phyloP scores from a whole-genome alignment of 495 filamentous ascomycete species.

The Barbatosphaeria neglecta region DNA sequence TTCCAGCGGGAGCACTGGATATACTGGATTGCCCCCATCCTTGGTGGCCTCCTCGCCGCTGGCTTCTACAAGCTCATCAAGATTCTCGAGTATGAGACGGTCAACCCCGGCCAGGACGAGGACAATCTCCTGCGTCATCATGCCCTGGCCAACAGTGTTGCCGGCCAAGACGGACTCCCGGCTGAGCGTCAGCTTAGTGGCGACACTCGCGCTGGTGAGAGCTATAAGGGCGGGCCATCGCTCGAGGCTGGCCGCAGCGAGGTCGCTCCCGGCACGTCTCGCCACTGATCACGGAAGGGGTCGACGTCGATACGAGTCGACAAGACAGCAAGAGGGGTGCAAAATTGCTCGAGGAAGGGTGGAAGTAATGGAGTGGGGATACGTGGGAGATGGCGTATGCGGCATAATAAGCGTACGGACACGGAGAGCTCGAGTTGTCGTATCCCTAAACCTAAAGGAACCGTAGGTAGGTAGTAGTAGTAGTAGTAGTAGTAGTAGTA shows the following conservation, averaged over 20 bases:
- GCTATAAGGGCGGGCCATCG: not conserved
- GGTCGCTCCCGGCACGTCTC: not conserved
- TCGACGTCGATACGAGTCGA: no score
- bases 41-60: constrained; percentile 49
- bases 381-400: no score
- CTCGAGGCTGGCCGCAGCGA: not conserved
- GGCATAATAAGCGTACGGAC: no score
- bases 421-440: no score
- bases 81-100: constrained; percentile 59
- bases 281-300: not conserved
- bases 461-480: no score
- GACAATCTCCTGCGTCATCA: constrained; percentile 5
- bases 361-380: not conserved
- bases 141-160: not conserved
- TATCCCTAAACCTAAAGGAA: no score
- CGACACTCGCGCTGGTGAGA: not conserved
- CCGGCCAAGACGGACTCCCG: not conserved
- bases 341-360: no score
- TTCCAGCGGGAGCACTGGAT: constrained; percentile 68
- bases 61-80: constrained; percentile 59
- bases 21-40: constrained; percentile 48
- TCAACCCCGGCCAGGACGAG: constrained; percentile 42
- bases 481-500: no score
- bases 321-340: no score
- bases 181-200: not conserved